These are phyloP conservation scores for Alternaria burnsii DNA, from an alignment of 2,329 filamentous ascomycete genomes.

Conservation along the genomic window DNA sequence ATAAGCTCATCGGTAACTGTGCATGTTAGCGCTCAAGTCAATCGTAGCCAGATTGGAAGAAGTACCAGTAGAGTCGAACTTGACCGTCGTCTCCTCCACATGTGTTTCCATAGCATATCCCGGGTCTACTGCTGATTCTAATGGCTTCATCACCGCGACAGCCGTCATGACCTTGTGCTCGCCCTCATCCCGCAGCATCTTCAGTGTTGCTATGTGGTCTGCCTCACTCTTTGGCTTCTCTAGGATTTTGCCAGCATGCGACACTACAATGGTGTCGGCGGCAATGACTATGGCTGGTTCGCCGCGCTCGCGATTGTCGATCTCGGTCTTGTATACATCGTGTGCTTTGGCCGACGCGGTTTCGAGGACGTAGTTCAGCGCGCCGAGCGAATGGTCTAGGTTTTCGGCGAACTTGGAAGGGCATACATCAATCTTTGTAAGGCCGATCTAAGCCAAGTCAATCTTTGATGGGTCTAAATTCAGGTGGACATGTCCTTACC, in stretches of 20 bases:
- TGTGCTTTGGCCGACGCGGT: constrained; percentile 87
- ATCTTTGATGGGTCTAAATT: background rate
- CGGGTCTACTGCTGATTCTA: constrained; percentile 80
- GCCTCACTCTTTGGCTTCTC: constrained; percentile 88
- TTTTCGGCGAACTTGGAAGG: constrained; percentile 87
- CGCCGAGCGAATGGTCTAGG: constrained; percentile 84
- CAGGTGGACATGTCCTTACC: constrained; percentile 53
- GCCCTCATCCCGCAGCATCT: constrained; percentile 77
- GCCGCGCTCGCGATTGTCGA: constrained; percentile 63
- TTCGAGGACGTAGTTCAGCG: constrained; percentile 88
- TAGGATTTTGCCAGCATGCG: constrained; percentile 76
- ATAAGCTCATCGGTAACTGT: constrained; percentile 81
- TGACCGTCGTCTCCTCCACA: constrained; percentile 91
- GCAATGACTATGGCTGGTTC: constrained; percentile 88
- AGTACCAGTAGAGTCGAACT: constrained; percentile 72
- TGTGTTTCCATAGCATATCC: constrained; percentile 84
- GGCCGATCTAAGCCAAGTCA: constrained; percentile 69
- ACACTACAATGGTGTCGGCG: constrained; percentile 90
- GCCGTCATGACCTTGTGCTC: constrained; percentile 87
- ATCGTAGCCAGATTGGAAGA: background rate
- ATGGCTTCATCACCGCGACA: constrained; percentile 81
- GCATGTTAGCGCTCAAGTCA: constrained; percentile 14
- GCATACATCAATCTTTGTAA: constrained; percentile 81
- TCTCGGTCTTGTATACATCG: constrained; percentile 71
- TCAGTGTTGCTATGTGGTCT: constrained; percentile 86